These are phyloP conservation scores for Cerioporus squamosus DNA, from an alignment of 1,284 basidiomycete genomes.

Conservation along the genomic window DNA sequence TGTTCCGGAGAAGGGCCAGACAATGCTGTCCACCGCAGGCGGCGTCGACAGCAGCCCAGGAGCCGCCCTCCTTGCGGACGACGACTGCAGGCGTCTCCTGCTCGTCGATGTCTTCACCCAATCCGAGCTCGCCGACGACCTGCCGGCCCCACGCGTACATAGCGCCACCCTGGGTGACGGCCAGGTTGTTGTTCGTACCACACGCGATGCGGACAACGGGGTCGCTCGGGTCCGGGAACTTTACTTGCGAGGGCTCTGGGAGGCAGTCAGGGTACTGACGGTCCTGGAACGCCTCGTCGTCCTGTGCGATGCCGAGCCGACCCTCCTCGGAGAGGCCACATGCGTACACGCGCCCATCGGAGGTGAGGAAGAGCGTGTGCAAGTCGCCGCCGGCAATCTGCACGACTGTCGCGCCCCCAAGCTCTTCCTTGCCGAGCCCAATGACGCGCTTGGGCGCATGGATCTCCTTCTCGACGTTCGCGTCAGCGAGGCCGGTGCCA, in stretches of 20 bases:
- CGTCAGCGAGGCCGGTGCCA: slow-evolving; percentile 55
- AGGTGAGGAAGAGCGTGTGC: slow-evolving; percentile 87
- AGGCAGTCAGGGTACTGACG: slow-evolving; percentile 57
- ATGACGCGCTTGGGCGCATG: slow-evolving; percentile 72
- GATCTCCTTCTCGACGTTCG: slow-evolving; percentile 58
- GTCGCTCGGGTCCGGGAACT: slow-evolving; percentile 73
- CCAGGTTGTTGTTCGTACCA: slow-evolving; percentile 85
- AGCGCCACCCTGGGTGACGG: slow-evolving; percentile 77
- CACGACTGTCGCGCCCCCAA: slow-evolving; percentile 71
- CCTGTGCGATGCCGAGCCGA: slow-evolving; percentile 76
- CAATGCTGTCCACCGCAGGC: slow-evolving; percentile 78
- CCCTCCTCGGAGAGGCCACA: slow-evolving; percentile 81
- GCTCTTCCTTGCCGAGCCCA: slow-evolving; percentile 66
- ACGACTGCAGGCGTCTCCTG: slow-evolving; percentile 63
- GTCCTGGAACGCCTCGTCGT: slow-evolving; percentile 59
- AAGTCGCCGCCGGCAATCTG: slow-evolving; percentile 82
- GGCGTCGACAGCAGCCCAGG: slow-evolving; percentile 62
- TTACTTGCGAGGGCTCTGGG: slow-evolving; percentile 66
- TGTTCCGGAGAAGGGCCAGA: slow-evolving; percentile 64
- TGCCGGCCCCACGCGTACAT: slow-evolving; percentile 90
- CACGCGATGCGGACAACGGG: slow-evolving; percentile 76
- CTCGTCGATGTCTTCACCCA: slow-evolving; percentile 48
- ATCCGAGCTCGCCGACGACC: slow-evolving; percentile 67
- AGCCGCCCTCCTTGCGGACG: slow-evolving; percentile 69
- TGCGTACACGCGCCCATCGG: slow-evolving; percentile 83